Evolutionary conservation across 2,329 filamentous ascomycete species (phyloP).

Genomic region (Aphanoascus verrucosus): DNA sequence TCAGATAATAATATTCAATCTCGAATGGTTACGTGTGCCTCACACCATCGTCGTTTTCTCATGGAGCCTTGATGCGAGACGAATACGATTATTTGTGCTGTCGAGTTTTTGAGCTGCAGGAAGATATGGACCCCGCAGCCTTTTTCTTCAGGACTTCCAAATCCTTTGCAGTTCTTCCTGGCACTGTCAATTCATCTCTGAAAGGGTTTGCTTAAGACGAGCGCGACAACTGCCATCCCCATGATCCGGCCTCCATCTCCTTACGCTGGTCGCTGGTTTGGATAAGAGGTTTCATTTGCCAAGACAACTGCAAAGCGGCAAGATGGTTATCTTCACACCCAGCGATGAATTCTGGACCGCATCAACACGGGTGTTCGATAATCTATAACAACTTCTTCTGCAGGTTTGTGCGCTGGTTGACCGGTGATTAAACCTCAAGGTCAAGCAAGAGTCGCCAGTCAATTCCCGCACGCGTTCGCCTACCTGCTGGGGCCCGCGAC

Average conservation of each 20-base stretch:
- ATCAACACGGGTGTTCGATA: too few species aligned
- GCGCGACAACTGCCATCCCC: too few species aligned
- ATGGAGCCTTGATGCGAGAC: not conserved
- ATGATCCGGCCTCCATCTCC: not conserved
- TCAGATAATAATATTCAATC: not conserved
- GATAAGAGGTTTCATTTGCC: conserved; percentile 4
- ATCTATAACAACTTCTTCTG: too few species aligned
- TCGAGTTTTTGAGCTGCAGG: not conserved
- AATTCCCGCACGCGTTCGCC: not conserved
- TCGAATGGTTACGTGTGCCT: not conserved
- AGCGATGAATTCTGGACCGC: too few species aligned
- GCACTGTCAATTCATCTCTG: not conserved
- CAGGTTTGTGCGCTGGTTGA: too few species aligned
- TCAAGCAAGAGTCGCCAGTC: not conserved
- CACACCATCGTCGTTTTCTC: not conserved
- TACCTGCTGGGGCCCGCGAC: not conserved
- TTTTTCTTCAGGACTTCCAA: not conserved
- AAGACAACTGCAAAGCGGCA: not conserved
- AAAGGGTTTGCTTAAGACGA: too few species aligned
- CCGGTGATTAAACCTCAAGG: too few species aligned
- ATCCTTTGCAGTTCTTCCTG: not conserved
- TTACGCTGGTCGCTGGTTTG: not conserved
- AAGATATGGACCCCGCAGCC: not conserved
- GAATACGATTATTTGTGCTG: not conserved
- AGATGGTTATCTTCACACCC: not conserved